Conservation (phyloP, 2,329 filamentous ascomycete genomes). For the Sporothrix mexicana region DNA sequence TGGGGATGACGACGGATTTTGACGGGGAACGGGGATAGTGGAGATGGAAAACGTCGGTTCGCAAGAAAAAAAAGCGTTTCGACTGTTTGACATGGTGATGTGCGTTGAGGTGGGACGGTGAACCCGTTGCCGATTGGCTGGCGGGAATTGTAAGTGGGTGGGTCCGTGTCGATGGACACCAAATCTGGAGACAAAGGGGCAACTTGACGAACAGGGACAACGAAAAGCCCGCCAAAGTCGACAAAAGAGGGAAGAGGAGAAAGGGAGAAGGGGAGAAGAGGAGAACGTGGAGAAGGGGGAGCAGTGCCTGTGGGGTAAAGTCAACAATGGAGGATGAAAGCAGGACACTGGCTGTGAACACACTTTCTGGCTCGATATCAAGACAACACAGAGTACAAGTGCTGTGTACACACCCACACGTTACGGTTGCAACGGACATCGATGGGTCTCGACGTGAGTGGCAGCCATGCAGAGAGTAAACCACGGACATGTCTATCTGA, state of each 20-base stretch:
- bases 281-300: not conserved
- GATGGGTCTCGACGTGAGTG: not conserved
- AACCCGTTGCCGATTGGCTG: slow-evolving; percentile 26
- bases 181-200: slow-evolving; percentile 18
- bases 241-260: slow-evolving; percentile 2
- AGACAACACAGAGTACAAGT: not conserved
- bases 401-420: slow-evolving; percentile 2
- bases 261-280: slow-evolving; percentile 11
- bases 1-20: not conserved
- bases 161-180: not conserved
- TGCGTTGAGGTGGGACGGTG: slow-evolving; percentile 3
- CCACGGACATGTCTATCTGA: slow-evolving; percentile 3
- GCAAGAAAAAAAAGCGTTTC: not conserved
- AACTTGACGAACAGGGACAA: not conserved
- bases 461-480: no score
- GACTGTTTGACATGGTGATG: not conserved
- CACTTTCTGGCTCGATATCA: not conserved
- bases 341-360: no score
- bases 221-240: not conserved
- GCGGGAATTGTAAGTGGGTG: slow-evolving; percentile 2
- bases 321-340: no score
- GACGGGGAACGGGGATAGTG: not conserved
- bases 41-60: not conserved
- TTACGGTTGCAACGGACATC: not conserved
- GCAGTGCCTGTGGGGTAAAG: slow-evolving; percentile 16